Evolutionary conservation across 139 green algal genomes (phyloP).

Genomic region (Coccomyxa sp.): DNA sequence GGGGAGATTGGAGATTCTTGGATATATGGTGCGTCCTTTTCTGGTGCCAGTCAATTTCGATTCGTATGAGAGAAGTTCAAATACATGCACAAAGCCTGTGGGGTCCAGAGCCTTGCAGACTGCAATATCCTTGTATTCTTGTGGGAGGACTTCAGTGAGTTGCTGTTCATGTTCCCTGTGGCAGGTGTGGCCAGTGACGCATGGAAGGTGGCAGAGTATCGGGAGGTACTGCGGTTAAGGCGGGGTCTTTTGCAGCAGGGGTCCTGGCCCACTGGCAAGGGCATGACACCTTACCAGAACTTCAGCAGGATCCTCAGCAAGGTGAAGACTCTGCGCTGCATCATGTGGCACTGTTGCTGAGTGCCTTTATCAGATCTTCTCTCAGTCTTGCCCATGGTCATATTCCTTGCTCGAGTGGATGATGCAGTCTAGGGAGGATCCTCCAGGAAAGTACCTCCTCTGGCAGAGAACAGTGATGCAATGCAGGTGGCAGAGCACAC

Average conservation of each 20-base stretch:
- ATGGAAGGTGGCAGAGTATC: conserved; percentile 35
- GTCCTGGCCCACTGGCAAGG: background rate
- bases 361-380: background rate
- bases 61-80: background rate
- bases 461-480: no score
- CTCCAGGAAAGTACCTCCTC: no score
- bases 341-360: background rate
- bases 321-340: background rate
- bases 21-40: conserved; percentile 39
- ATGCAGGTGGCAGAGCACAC: conserved; percentile 59
- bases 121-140: no score
- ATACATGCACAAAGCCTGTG: background rate
- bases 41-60: background rate
- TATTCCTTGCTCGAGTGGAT: no score
- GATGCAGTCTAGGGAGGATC: no score
- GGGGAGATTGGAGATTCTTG: conserved; percentile 58
- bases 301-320: conserved; percentile 54
- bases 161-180: no score
- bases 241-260: background rate
- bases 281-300: conserved; percentile 18
- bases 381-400: no score
- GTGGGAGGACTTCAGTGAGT: no score
- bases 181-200: conserved; percentile 34
- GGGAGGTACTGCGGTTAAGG: conserved; percentile 32
- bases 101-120: no score